Conservation (phyloP, 2,329 filamentous ascomycete species). For the Penicillium sp. region DNA sequence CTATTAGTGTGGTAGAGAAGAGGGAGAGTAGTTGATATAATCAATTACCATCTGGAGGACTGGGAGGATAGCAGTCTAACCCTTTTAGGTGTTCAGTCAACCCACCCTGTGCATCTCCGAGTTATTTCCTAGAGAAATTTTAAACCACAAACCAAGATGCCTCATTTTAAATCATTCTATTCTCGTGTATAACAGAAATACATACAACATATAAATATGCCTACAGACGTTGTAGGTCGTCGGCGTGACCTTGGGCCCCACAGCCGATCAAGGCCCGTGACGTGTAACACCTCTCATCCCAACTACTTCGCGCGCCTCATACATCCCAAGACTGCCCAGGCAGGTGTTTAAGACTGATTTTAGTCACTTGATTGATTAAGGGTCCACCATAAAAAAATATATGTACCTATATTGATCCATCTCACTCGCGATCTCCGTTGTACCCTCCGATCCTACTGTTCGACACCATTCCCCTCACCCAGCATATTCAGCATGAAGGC, state of each 20-base stretch:
- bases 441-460: background rate
- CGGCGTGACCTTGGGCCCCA: slow-evolving; percentile 7
- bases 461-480: slow-evolving; percentile 4
- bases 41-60: no score
- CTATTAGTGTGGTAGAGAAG: no score
- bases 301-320: slow-evolving; percentile 4
- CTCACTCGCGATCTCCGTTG: background rate
- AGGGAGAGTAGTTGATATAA: no score
- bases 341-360: background rate
- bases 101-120: background rate
- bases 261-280: slow-evolving; percentile 9
- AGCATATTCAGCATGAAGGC: slow-evolving; percentile 31
- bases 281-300: slow-evolving; percentile 7
- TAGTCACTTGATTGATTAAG: background rate
- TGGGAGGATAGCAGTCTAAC: no score
- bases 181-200: background rate
- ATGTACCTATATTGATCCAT: background rate
- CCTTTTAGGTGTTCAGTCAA: background rate
- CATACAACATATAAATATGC: background rate
- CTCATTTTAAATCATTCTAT: background rate
- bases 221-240: background rate
- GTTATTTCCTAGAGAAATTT: background rate
- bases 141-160: background rate
- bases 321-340: background rate
- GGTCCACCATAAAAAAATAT: background rate